Base-by-base conservation (phyloP, 805 yeast genomes). In the Ogataea wickerhamii region DNA sequence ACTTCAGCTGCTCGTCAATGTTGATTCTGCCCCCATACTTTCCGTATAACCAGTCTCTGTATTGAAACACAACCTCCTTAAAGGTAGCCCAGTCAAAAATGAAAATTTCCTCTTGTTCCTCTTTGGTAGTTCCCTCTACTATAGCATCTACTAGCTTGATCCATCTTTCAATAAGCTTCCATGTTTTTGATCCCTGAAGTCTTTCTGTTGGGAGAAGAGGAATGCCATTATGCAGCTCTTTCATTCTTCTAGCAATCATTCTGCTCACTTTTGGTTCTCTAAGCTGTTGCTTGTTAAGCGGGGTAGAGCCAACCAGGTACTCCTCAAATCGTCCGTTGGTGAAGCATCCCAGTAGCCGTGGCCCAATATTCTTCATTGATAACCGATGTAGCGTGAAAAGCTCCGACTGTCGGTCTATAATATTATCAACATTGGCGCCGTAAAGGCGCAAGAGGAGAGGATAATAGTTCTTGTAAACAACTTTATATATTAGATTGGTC, bases 231-330 rank as follows among this genome's bases (percentile, higher is more conserved):
- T 93, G 98, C 39, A 93, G 70, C 50, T 93, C 97, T 55, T 89
- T 82, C 98, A 93, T 93, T 67, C 98, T 81, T 68, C 95, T 79
- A 11, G 96, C 97, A 47, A 93, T 82, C 68, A 86, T 83, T 47
- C 82, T 80, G 33, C 88, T 78, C 14, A 85, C 80, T 20, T 78
- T 80, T 45, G 87, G 79, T 46, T 80, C 79, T 57, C 94, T 72
- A 35, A 93, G 76, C 49, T 86, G 87, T 6, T 74, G 70, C 47
- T 78, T 82, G 25, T 80, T 78, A 51, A 93, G 71, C 1, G 98
- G 82, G 37, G 74, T 67, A 16, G 95, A 91, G 41, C 91, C 83
- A 37, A 82, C 86, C 46, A 93, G 67, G 53, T 82, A 93, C 63
- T 93, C 97, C 64, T 93, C 98, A 51, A 93, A 82, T 45, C 98